Evolutionary conservation across 352 stramenopile species (phyloP), one percentile per base, ranked within the genome.

Genomic region (Phytophthora idaei): DNA sequence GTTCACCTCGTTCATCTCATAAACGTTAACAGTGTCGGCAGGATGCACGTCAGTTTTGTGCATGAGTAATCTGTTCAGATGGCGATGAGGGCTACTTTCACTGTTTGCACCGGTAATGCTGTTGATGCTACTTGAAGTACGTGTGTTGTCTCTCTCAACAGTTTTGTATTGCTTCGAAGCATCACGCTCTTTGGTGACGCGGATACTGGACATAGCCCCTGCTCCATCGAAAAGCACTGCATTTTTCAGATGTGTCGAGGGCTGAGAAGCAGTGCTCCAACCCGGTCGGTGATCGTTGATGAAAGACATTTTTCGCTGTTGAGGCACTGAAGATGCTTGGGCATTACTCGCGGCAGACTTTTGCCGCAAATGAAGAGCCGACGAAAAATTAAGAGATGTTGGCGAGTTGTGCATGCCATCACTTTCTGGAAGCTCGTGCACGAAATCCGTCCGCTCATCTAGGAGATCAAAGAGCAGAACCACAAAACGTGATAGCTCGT

Each of bases 381-480:
- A 46, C 1, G 67, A 34, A 25, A 68, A 42, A 37, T 58, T 27
- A 52, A 49, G 48, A 39, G 53, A 62, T 31, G 36, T 15, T 15
- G 52, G 32, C 9, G 51, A 52, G 25, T 57, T 69, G 48, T 32
- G 7, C 11, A 52, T 46, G 31, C 44, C n/a, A 27, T 28, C 31
- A 31, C 1, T 21, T 21, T 69, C 68, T n/a, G 50, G 25, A 11
- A 14, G 17, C 9, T 75, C 57, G 2, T 57, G 45, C n/a, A 78
- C 27, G 0, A 74, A 56, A 57, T 92, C 83, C 0, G 66, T 89
- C 47, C 83, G 66, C 31, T 87, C 77, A 39, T 79, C 71, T 12
- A 79, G 27, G 10, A 79, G 58, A 48, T 79, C 71, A 45, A 79
- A 71, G 12, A 79, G 48, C 15, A 67, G 56, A 25, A 56, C 47